Base-by-base conservation (phyloP, 371 early-diverging fungal genomes). In the Phascolomyces articulosus region DNA sequence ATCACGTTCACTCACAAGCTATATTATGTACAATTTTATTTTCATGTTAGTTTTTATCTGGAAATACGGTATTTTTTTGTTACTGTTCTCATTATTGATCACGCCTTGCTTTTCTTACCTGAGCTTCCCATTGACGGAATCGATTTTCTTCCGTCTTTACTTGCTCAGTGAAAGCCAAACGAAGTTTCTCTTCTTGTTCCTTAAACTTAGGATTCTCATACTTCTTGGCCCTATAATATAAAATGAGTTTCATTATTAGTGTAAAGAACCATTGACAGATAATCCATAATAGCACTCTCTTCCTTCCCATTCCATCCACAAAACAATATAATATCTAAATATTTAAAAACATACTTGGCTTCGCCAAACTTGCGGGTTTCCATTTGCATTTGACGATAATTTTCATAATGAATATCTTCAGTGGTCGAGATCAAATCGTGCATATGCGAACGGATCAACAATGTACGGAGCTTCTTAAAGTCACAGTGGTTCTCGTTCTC, bases 1-100 rank as follows among this genome's bases (percentile, higher is more conserved):
- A 79, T 97, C 98, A 60, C 99, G 90, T 78, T 98, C 99, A 65
- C 92, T 90, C 78, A 98, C 95, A 44, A 98, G 86, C 75, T 95
- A 71, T n/a, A n/a, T n/a, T n/a, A 34, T 3, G 40, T 21, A 6
- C 16, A 21, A 23, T n/a, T 20, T 23, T 21, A 24, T 54, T n/a
- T 13, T n/a, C 23, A 21, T 21, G 11, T 13, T 54, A 54, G 4
- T 20, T 20, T 24, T 13, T 20, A 9, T 18, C 38, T 38, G 13
- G 38, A 38, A 13, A n/a, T n/a, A n/a, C n/a, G n/a, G n/a, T n/a
- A n/a, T n/a, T n/a, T n/a, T n/a, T n/a, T n/a, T n/a, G n/a, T n/a
- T n/a, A n/a, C n/a, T n/a, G n/a, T n/a, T n/a, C n/a, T n/a, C 38
- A 38, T 38, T 13, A 38, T 9, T 9, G 38, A 38, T 9, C 38